Evolutionary conservation across 768 basidiomycete genomes (phyloP).

Genomic region (Thelephora aurantiotincta): DNA sequence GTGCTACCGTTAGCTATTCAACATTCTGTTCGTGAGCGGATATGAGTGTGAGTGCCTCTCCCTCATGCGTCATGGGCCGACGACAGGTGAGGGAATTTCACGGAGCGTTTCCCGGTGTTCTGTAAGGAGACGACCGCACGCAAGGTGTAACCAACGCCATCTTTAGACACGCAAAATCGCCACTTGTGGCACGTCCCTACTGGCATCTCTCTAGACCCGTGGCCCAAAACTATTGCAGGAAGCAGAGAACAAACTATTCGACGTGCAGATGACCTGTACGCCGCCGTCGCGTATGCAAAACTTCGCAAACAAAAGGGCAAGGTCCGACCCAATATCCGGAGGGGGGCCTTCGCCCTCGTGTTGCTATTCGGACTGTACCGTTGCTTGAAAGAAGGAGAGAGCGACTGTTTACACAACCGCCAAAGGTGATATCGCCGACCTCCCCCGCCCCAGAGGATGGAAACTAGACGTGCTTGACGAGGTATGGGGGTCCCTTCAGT

Average conservation of each 20-base stretch:
- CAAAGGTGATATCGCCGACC: constrained; percentile 15
- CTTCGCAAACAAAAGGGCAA: constrained; percentile 30
- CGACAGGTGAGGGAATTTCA: constrained; percentile 32
- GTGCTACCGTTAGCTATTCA: constrained; percentile 38
- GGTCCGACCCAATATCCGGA: constrained; percentile 47
- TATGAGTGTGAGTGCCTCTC: constrained; percentile 20
- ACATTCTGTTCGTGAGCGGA: constrained; percentile 37
- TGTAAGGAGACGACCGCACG: constrained; percentile 22
- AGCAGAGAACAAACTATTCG: constrained; percentile 49
- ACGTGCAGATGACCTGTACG: constrained; percentile 54
- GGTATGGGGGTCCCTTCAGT: constrained; percentile 20
- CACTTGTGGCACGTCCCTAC: constrained; percentile 28
- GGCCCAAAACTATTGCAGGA: not conserved
- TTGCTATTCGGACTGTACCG: constrained; percentile 49
- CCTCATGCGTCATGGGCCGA: not conserved
- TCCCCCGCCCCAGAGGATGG: constrained; percentile 30
- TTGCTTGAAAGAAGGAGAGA: constrained; percentile 31
- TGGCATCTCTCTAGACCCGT: not conserved
- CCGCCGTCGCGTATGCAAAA: constrained; percentile 53
- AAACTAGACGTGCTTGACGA: constrained; percentile 44
- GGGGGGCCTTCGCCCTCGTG: constrained; percentile 43
- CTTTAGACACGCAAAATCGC: constrained; percentile 55
- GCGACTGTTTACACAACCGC: constrained; percentile 21
- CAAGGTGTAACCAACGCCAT: constrained; percentile 35
- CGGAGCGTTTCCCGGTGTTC: constrained; percentile 24